A percentile compares a stretch with the other conserved stretches of the same genome.
Conservation (phyloP, 1,139 yeast species). For the Trichomonascaceae sp. region DNA sequence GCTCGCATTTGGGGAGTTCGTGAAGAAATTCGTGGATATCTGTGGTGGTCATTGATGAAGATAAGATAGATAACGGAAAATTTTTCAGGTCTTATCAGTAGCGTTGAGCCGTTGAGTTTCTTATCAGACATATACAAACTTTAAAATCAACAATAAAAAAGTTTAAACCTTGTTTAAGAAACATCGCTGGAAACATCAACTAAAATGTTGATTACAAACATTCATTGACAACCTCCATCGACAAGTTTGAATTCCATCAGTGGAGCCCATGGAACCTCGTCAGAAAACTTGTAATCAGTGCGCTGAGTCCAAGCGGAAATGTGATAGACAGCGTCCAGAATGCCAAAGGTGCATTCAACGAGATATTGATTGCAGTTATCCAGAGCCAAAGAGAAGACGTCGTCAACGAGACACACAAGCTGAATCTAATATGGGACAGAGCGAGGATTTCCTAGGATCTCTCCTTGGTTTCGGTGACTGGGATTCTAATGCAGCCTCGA, state of each 20-base stretch:
- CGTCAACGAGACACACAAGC: background rate
- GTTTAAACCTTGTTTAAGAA: background rate
- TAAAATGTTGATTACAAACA: no score
- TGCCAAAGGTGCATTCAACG: constrained; percentile 17
- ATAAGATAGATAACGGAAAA: constrained; percentile 10
- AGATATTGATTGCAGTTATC: background rate
- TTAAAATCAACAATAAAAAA: background rate
- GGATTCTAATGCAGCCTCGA: background rate
- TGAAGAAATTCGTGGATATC: constrained; percentile 38
- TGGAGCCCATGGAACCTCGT: constrained; percentile 11
- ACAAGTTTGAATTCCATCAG: no score
- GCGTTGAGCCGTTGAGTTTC: background rate
- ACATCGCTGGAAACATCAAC: background rate
- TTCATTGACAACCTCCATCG: background rate
- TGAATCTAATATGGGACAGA: background rate
- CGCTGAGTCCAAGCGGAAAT: constrained; percentile 17
- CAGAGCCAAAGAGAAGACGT: background rate
- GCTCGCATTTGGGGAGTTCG: constrained; percentile 77
- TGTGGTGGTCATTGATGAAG: background rate
- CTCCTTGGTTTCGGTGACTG: background rate
- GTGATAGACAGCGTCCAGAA: constrained; percentile 21
- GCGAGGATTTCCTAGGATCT: background rate
- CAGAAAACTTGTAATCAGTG: constrained; percentile 18
- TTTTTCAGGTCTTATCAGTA: constrained; percentile 25
- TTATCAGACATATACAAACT: no score